Conservation (phyloP, 2,329 filamentous ascomycete genomes). For the Talaromyces sp. region DNA sequence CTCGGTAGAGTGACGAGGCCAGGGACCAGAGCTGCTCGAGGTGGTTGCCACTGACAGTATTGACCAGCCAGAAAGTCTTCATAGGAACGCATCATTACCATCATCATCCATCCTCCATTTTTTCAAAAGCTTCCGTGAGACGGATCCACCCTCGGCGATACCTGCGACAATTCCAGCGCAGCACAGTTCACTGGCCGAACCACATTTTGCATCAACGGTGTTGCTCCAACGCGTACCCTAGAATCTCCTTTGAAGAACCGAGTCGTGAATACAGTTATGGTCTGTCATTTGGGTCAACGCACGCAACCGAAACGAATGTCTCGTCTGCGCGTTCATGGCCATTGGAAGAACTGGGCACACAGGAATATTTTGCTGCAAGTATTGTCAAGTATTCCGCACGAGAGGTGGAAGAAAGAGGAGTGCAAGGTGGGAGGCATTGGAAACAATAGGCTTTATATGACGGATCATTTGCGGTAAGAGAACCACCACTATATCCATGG, state of each 20-base stretch:
- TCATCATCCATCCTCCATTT: background rate
- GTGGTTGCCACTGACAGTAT: background rate
- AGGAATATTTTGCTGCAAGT: background rate
- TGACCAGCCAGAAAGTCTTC: background rate
- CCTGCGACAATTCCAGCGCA: background rate
- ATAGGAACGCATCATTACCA: background rate
- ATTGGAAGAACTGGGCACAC: background rate
- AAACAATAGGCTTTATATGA: background rate
- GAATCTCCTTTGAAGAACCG: background rate
- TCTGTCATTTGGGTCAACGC: background rate
- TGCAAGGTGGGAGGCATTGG: background rate
- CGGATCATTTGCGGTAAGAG: background rate
- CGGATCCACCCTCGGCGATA: background rate
- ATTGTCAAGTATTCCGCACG: background rate
- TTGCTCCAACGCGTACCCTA: background rate
- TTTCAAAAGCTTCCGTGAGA: background rate
- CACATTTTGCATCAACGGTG: background rate
- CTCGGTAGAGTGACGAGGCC: background rate
- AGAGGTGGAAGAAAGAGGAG: no score
- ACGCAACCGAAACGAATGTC: background rate
- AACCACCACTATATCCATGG: background rate
- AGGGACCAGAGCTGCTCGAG: background rate
- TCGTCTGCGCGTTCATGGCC: background rate
- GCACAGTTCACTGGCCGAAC: background rate
- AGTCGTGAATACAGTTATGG: background rate